Conservation (phyloP, 2,329 filamentous ascomycete species). For the Hypoxylon sp. region DNA sequence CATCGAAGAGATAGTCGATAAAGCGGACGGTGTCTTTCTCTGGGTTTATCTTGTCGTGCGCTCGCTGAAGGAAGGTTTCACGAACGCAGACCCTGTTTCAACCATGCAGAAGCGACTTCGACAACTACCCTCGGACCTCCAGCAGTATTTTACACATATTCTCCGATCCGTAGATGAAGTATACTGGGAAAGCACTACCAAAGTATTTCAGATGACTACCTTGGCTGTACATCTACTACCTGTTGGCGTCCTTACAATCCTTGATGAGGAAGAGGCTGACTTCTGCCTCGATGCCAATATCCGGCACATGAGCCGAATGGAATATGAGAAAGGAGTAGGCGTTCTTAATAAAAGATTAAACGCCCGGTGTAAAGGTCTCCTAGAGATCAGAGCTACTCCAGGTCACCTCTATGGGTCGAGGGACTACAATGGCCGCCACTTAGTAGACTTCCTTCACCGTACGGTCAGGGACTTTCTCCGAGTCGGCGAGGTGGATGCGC, state of each 20-base stretch:
- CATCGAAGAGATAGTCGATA: constrained; percentile 6
- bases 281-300: background rate
- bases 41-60: constrained; percentile 34
- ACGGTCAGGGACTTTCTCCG: constrained; percentile 3
- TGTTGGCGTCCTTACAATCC: background rate
- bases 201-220: background rate
- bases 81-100: background rate
- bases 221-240: background rate
- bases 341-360: background rate
- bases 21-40: constrained; percentile 34
- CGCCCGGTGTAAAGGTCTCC: constrained; percentile 1
- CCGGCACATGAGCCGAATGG: background rate
- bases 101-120: background rate
- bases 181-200: background rate
- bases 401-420: background rate
- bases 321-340: background rate
- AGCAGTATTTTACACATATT: background rate
- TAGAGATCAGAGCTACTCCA: constrained; percentile 2
- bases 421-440: background rate
- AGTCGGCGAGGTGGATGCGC: background rate
- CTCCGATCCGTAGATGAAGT: background rate
- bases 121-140: background rate
- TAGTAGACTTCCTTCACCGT: constrained; percentile 8
- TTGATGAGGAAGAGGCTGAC: background rate
- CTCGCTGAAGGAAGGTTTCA: constrained; percentile 14